Evolutionary conservation across 2,329 filamentous ascomycete genomes (phyloP).

Genomic region (Colletotrichum filicis): DNA sequence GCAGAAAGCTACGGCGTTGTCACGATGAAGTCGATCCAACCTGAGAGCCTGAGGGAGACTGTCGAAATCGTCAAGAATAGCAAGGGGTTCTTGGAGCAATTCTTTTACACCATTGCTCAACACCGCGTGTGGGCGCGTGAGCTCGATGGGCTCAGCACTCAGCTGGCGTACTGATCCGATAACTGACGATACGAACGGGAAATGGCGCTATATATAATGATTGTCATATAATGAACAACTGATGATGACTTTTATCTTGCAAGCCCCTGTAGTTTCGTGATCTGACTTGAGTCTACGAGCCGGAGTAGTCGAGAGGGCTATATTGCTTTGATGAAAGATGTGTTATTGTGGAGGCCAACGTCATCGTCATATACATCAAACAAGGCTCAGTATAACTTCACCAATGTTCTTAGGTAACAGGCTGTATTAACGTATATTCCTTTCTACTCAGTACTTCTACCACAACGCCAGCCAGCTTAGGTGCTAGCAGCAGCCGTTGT

Average conservation of each 20-base stretch:
- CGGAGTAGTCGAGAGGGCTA: background rate
- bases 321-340: no score
- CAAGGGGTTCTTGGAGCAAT: conserved; percentile 76
- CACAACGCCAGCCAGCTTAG: background rate
- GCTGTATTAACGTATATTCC: background rate
- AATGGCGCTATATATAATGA: background rate
- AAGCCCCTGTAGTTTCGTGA: background rate
- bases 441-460: background rate
- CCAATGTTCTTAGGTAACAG: background rate
- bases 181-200: no score
- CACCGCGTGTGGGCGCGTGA: conserved; percentile 82
- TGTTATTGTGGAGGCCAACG: background rate
- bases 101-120: conserved; percentile 75
- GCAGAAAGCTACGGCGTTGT: conserved; percentile 82
- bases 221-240: background rate
- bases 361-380: background rate
- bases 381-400: background rate
- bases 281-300: background rate
- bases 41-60: conserved; percentile 70
- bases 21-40: conserved; percentile 65
- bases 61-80: conserved; percentile 74
- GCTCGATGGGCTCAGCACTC: conserved; percentile 72
- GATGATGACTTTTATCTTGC: background rate
- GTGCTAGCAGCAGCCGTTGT: conserved; percentile 17
- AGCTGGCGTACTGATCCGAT: conserved; percentile 73